Evolutionary conservation across 176 grass and related monocot genomes (phyloP).

Genomic region (Ananas comosus): DNA sequence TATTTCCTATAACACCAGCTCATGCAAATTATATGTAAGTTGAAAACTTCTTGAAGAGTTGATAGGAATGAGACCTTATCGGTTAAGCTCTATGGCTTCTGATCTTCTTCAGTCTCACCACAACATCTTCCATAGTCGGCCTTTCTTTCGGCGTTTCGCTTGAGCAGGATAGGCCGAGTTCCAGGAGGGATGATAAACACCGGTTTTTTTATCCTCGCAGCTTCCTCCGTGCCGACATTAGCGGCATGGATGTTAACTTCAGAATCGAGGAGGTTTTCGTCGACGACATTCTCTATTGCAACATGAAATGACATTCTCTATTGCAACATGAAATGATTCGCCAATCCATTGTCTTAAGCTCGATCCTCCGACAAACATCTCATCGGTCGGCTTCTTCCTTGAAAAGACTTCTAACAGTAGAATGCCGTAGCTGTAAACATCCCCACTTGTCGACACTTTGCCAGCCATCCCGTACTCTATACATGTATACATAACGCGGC

Average conservation of each 20-base stretch:
- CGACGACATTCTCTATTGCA: too few species aligned
- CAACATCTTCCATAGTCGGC: constrained; percentile 16
- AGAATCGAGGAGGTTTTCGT: constrained; percentile 11
- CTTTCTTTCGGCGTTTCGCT: constrained; percentile 26
- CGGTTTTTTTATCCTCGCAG: background rate
- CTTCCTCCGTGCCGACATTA: background rate
- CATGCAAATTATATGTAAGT: too few species aligned
- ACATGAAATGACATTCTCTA: constrained; percentile 15
- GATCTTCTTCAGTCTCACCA: constrained; percentile 19
- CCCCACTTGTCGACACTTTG: constrained; percentile 33
- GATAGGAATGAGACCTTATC: too few species aligned
- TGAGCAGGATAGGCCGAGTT: constrained; percentile 37
- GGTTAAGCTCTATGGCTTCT: background rate
- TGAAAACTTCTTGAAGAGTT: too few species aligned
- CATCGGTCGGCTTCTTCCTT: constrained; percentile 41
- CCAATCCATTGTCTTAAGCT: constrained; percentile 42
- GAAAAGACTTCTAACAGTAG: constrained; percentile 49
- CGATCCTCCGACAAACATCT: constrained; percentile 29
- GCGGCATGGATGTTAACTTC: background rate
- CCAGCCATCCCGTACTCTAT: constrained; percentile 39
- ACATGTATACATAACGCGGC: background rate
- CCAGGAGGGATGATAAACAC: constrained; percentile 17
- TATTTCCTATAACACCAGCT: too few species aligned
- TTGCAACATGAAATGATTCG: constrained; percentile 16
- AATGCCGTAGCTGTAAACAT: constrained; percentile 51